phyloP scores from a whole-genome alignment of 352 stramenopile species.

The Hyaloperonospora arabidopsidis region DNA sequence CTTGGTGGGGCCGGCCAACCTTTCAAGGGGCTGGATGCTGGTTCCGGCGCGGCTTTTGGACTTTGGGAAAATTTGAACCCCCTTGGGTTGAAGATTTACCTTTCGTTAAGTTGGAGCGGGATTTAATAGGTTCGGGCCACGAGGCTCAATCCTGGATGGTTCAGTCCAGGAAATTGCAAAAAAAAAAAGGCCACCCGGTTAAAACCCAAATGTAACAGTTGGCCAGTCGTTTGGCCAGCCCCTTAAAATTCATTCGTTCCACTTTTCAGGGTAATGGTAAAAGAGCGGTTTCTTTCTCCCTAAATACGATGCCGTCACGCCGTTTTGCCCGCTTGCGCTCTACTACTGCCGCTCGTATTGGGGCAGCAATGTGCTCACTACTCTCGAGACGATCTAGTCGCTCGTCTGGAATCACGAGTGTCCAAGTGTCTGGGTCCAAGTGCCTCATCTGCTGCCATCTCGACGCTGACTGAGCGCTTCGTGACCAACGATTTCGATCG shows the following conservation, averaged over 20 bases:
- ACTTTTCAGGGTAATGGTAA: not conserved
- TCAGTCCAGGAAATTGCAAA: conserved; percentile 1
- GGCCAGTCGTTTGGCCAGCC: not conserved
- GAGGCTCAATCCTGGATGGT: conserved; percentile 19
- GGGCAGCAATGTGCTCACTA: conserved; percentile 31
- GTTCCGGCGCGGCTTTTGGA: conserved; percentile 19
- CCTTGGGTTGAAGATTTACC: conserved; percentile 31
- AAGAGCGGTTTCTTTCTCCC: conserved; percentile 10
- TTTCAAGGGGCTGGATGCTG: too few species aligned
- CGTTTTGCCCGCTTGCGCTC: conserved; percentile 7
- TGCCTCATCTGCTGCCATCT: conserved; percentile 20
- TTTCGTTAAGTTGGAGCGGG: conserved; percentile 37
- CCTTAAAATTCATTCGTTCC: conserved; percentile 1
- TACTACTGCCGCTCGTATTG: conserved; percentile 10
- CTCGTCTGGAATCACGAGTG: conserved; percentile 37
- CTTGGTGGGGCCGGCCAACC: too few species aligned
- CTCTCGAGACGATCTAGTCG: conserved; percentile 34
- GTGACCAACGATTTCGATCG: conserved; percentile 50
- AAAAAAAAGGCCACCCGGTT: conserved; percentile 4
- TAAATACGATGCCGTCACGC: conserved; percentile 6
- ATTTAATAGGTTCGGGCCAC: conserved; percentile 47
- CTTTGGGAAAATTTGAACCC: conserved; percentile 36
- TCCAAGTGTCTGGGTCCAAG: conserved; percentile 33
- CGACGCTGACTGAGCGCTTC: conserved; percentile 39
- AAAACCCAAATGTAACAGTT: conserved; percentile 1